A percentile compares a stretch with the other conserved stretches of the same genome.
Conservation (phyloP, 441 rosid species). For the Arabidopsis hybrid region DNA sequence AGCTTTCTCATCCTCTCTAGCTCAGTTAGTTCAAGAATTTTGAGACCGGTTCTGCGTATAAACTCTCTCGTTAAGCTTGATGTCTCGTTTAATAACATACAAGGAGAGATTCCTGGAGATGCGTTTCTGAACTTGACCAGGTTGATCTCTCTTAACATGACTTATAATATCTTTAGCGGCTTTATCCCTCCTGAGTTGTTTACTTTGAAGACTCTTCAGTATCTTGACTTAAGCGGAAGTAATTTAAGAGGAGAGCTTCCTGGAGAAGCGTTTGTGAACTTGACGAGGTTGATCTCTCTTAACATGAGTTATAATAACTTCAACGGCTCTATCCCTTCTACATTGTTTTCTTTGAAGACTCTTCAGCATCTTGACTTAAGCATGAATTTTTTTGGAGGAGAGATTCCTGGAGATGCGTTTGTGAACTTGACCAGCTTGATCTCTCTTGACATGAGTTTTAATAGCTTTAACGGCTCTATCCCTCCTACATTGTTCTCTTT, state of each 20-base stretch:
- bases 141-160: slow-evolving; percentile 33
- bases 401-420: slow-evolving; percentile 30
- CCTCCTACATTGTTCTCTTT: slow-evolving; percentile 37
- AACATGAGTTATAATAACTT: slow-evolving; percentile 35
- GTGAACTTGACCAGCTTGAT: slow-evolving; percentile 40
- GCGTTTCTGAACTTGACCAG: slow-evolving; percentile 43
- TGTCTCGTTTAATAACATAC: slow-evolving; percentile 35
- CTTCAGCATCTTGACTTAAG: slow-evolving; percentile 39
- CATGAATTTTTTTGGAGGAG: slow-evolving; percentile 30
- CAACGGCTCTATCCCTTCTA: slow-evolving; percentile 36
- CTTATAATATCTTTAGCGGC: slow-evolving; percentile 32
- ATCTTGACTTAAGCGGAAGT: slow-evolving; percentile 39
- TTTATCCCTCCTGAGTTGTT: slow-evolving; percentile 38
- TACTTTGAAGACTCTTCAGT: slow-evolving; percentile 33
- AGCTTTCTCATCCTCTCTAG: neutral
- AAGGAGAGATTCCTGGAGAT: slow-evolving; percentile 42
- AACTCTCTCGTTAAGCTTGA: slow-evolving; percentile 35
- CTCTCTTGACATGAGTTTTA: slow-evolving; percentile 31
- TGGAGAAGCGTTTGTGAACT: slow-evolving; percentile 42
- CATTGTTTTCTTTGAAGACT: slow-evolving; percentile 33
- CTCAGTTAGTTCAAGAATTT: slow-evolving; percentile 31
- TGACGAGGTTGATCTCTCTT: slow-evolving; percentile 33
- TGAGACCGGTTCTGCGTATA: slow-evolving; percentile 39
- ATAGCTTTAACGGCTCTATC: slow-evolving; percentile 41
- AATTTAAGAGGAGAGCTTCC: neutral